These are phyloP conservation scores for Phyllostachys edulis DNA, from an alignment of 176 grass and related monocot species.

Conservation along the genomic window DNA sequence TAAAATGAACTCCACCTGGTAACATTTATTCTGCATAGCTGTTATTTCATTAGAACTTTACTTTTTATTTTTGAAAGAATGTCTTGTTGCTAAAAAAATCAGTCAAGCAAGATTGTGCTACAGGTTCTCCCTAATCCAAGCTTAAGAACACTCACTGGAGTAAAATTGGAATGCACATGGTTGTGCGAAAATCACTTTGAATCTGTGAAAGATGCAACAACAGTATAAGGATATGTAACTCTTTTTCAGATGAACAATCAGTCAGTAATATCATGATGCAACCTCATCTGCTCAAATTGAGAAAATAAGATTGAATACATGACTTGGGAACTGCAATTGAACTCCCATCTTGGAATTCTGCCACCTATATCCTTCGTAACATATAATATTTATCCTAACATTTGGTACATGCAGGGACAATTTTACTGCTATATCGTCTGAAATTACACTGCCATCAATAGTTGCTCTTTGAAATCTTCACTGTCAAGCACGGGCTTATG, in stretches of 20 bases:
- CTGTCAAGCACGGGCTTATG: not conserved
- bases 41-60: slow-evolving; percentile 38
- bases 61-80: slow-evolving; percentile 27
- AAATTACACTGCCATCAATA: slow-evolving; percentile 3
- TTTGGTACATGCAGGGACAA: slow-evolving; percentile 15
- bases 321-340: slow-evolving; percentile 27
- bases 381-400: slow-evolving; percentile 10
- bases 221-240: slow-evolving; percentile 44
- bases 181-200: slow-evolving; percentile 25
- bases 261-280: slow-evolving; percentile 31
- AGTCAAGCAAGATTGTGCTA: slow-evolving; percentile 57
- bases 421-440: not conserved
- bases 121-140: slow-evolving; percentile 63
- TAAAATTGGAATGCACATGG: slow-evolving; percentile 51
- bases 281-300: slow-evolving; percentile 17
- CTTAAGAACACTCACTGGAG: slow-evolving; percentile 45
- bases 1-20: slow-evolving; percentile 71
- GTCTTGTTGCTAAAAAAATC: slow-evolving; percentile 59
- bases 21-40: slow-evolving; percentile 54
- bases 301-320: slow-evolving; percentile 34
- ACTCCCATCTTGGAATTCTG: slow-evolving; percentile 23
- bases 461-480: not conserved
- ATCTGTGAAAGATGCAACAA: slow-evolving; percentile 42
- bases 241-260: slow-evolving; percentile 34
- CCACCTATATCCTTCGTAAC: not conserved